Evolutionary conservation across 148 eudicot genomes (phyloP).

Genomic region (Selenicereus undatus): DNA sequence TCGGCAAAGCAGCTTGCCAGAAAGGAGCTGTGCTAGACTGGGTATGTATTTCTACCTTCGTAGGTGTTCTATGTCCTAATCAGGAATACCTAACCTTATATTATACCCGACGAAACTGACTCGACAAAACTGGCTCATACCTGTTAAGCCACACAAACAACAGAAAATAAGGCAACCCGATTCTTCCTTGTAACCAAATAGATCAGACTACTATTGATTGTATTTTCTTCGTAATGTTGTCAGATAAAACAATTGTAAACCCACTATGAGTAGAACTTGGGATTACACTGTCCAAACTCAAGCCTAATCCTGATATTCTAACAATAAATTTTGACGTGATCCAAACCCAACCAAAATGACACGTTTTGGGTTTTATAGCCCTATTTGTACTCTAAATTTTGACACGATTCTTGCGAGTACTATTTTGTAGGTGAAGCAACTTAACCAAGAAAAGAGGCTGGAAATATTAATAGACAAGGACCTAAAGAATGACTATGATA

Average conservation of each 20-base stretch:
- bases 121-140: background rate
- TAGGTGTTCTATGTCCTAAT: background rate
- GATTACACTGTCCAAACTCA: background rate
- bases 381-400: constrained; percentile 6
- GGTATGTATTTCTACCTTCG: constrained; percentile 35
- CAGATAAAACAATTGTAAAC: too few relatives aligned
- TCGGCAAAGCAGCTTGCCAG: constrained; percentile 76
- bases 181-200: too few relatives aligned
- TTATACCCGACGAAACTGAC: background rate
- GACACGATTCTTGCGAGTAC: background rate
- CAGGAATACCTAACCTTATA: constrained; percentile 10
- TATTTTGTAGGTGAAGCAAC: constrained; percentile 60
- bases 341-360: background rate
- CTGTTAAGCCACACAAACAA: too few relatives aligned
- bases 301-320: background rate
- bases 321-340: background rate
- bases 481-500: constrained; percentile 58
- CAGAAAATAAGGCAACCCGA: too few relatives aligned
- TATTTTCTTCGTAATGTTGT: too few relatives aligned
- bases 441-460: constrained; percentile 78
- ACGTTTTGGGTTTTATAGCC: constrained; percentile 8
- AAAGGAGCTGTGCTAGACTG: constrained; percentile 84
- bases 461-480: constrained; percentile 81
- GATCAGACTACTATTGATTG: too few relatives aligned
- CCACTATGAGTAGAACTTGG: too few relatives aligned